These are phyloP conservation scores for Myriosclerotinia scirpicola DNA, from an alignment of 2,329 filamentous ascomycete genomes.

Conservation along the genomic window DNA sequence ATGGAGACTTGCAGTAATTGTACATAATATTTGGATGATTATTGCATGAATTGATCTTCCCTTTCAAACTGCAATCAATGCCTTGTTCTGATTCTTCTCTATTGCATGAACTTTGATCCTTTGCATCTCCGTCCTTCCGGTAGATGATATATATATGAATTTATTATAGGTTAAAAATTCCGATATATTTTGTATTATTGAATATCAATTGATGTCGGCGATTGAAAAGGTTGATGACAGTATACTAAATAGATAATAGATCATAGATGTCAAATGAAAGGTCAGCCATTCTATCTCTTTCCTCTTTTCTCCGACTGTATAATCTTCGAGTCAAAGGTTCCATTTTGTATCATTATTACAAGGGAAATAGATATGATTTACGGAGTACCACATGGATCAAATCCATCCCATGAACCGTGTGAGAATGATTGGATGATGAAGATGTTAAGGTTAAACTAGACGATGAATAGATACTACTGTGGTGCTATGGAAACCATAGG, in stretches of 20 bases:
- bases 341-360: not conserved
- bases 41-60: slow-evolving; percentile 10
- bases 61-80: not conserved
- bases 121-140: not conserved
- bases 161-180: not conserved
- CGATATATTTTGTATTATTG: not conserved
- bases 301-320: not conserved
- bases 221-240: no score
- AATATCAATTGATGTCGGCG: not conserved
- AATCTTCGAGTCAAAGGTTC: not conserved
- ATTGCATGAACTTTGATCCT: not conserved
- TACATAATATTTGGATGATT: no score
- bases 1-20: no score
- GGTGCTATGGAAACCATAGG: no score
- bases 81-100: not conserved
- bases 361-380: not conserved
- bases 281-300: not conserved
- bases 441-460: not conserved
- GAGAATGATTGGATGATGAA: slow-evolving; percentile 5
- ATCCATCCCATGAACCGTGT: slow-evolving; percentile 2
- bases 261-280: no score
- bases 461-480: no score
- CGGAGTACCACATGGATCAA: not conserved
- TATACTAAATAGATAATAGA: no score
- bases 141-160: not conserved